Evolutionary conservation across 192 early-diverging fungal species (phyloP), one percentile per base, ranked within the genome.

Genomic region (Oehlia diaphana): DNA sequence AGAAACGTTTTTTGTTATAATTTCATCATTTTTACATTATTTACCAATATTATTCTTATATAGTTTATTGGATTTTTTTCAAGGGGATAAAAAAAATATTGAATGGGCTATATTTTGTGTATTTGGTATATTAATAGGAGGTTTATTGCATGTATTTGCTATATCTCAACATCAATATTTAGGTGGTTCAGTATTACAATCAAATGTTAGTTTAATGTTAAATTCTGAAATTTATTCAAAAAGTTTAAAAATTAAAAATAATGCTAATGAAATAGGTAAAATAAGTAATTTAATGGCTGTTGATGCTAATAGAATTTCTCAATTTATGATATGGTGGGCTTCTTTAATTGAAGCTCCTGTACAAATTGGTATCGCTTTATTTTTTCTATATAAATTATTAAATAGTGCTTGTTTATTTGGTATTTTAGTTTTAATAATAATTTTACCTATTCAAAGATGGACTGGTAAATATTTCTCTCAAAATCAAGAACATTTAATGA

Each of bases 241-340:
- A 79, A 90, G 92, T 3, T 81, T 94, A 26, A 82, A 74, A 16
- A 80, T 84, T 4, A 86, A 88, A 16, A 83, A 89, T 78, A 81
- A 88, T 21, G 64, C 61, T 31, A 65, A 78, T 31, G 81, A 82
- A 21, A 81, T 81, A 14, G 53, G 93, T 53, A 92, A 89, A 71
- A 88, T 94, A 23, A 89, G 93, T 58, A 95, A 93, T 77, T 82
- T 95, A 74, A 92, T 94, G 84, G 89, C 91, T 9, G 89, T 91
- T 0, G 95, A 96, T 79, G 82, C 92, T 3, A 86, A 88, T 42
- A 89, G 90, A 74, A 83, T 95, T 6, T 81, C 87, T 4, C 89
- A 91, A 61, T 88, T 89, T 13, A 72, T 81, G 23, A 79, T 83
- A 74, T 92, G 89, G 79, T 81, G 88, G 80, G 83, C 89, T 63